Base-by-base conservation (phyloP, 345 rosid genomes). In the Gossypium bickii region DNA sequence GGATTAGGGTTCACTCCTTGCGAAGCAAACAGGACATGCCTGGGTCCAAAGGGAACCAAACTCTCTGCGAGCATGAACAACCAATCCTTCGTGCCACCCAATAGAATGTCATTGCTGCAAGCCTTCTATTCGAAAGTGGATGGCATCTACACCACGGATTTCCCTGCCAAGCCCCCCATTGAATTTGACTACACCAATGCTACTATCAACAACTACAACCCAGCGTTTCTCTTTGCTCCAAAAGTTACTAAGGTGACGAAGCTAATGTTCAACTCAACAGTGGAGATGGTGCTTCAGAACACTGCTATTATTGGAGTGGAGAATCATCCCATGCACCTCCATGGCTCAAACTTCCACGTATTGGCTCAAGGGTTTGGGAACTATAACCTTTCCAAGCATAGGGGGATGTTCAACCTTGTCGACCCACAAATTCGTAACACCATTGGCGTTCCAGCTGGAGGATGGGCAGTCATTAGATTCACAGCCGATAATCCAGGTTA, bases 301-400 rank as follows among this genome's bases (percentile, higher is more conserved):
- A 89, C 90, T 0, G 90, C 92, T 6, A 72, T 94, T 53, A 0
- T 90, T 0, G 85, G 73, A 0, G 72, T 76, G 1, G 98, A 94
- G 89, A 90, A 70, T 76, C 98, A 94, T 74, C 98, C 98, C 0
- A 94, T 92, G 81, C 98, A 92, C 55, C 34, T 94, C 18, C 98
- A 94, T 45, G 96, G 98, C 1, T 83, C 80, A 67, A 88, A 94
- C 76, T 94, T 94, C 77, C 87, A 90, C 62, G 91, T 94, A 2
- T 2, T 94, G 79, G 97, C 93, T 71, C 97, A 90, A 77, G 98
- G 96, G 12, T 94, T 94, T 64, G 98, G 98, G 59, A 92, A 88
- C 71, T 94, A 82, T 65, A 75, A 92, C 80, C 51, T 27, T 43
- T 10, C 10, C 38, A 47, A 16, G 5, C 55, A 67, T 67, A 22